Percentiles rank a stretch among this genome's conserved stretches.
Conservation (phyloP, 225 moss, liverwort and hornwort genomes). For the Thuidium tamariscinum region DNA sequence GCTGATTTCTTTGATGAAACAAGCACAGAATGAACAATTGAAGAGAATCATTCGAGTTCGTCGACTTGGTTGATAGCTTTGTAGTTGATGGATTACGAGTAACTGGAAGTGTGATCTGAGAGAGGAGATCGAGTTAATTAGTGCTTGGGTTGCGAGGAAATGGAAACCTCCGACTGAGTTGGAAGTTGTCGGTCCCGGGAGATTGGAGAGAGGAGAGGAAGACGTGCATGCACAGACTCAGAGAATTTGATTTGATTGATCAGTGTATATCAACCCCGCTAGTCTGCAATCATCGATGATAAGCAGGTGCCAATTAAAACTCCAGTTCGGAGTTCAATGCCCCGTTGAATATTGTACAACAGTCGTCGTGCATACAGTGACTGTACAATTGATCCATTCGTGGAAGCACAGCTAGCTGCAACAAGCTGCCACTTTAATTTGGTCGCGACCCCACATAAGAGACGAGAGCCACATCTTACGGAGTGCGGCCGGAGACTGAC, state of each 20-base stretch:
- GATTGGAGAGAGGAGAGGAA: background rate
- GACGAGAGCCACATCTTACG: background rate
- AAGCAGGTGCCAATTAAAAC: background rate
- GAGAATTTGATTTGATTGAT: background rate
- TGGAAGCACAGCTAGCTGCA: background rate
- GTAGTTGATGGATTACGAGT: background rate
- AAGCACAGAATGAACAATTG: background rate
- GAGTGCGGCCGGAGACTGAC: background rate
- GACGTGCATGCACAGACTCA: background rate
- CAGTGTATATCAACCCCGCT: background rate
- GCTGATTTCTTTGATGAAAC: background rate
- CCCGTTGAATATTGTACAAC: background rate
- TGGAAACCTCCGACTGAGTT: background rate
- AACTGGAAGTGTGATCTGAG: background rate
- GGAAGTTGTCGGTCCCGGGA: background rate
- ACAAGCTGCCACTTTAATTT: background rate
- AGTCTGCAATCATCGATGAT: background rate
- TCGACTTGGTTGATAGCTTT: background rate
- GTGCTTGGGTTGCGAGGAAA: background rate
- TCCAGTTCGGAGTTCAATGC: background rate
- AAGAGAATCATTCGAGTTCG: background rate
- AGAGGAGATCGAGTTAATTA: background rate
- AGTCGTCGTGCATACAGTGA: background rate
- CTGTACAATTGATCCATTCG: background rate
- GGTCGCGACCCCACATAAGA: background rate